These are phyloP conservation scores for Diaporthe sp. DNA, from an alignment of 2,329 filamentous ascomycete genomes.

Conservation along the genomic window DNA sequence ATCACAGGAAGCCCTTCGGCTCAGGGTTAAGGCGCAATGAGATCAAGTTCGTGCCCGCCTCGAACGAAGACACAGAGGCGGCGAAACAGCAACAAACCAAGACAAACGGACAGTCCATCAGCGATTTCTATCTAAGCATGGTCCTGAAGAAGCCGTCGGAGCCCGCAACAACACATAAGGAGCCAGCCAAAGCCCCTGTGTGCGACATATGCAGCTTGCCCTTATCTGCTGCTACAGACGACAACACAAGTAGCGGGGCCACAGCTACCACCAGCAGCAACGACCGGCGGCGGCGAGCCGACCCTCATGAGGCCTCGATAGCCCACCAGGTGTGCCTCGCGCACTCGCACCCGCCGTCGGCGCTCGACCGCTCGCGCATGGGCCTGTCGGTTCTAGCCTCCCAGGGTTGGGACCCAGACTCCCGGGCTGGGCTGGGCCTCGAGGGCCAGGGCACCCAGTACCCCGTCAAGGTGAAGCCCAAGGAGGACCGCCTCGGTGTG, in stretches of 20 bases:
- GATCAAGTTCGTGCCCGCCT: slow-evolving; percentile 68
- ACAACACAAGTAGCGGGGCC: slow-evolving; percentile 29
- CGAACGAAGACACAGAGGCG: slow-evolving; percentile 48
- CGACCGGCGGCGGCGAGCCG: slow-evolving; percentile 36
- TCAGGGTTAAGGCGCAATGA: slow-evolving; percentile 64
- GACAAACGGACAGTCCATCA: slow-evolving; percentile 47
- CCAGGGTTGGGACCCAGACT: slow-evolving; percentile 81
- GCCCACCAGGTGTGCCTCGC: slow-evolving; percentile 77
- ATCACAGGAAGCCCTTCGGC: slow-evolving; percentile 65
- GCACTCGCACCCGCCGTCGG: slow-evolving; percentile 78
- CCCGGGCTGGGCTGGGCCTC: slow-evolving; percentile 76
- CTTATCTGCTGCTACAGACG: slow-evolving; percentile 41
- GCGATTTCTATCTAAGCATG: slow-evolving; percentile 74
- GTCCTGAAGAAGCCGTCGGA: slow-evolving; percentile 62
- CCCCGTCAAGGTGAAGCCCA: slow-evolving; percentile 78
- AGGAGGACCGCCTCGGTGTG: slow-evolving; percentile 80
- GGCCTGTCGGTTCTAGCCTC: slow-evolving; percentile 73
- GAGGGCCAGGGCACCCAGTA: slow-evolving; percentile 77
- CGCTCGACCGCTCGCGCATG: slow-evolving; percentile 76
- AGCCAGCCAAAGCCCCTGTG: slow-evolving; percentile 35
- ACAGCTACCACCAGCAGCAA: slow-evolving; percentile 38
- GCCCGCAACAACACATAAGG: slow-evolving; percentile 27
- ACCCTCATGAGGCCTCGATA: slow-evolving; percentile 68
- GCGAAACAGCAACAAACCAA: slow-evolving; percentile 34
- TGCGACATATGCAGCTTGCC: slow-evolving; percentile 74